These are phyloP conservation scores for Lentinula sp. DNA, from an alignment of 768 basidiomycete species.

Conservation along the genomic window DNA sequence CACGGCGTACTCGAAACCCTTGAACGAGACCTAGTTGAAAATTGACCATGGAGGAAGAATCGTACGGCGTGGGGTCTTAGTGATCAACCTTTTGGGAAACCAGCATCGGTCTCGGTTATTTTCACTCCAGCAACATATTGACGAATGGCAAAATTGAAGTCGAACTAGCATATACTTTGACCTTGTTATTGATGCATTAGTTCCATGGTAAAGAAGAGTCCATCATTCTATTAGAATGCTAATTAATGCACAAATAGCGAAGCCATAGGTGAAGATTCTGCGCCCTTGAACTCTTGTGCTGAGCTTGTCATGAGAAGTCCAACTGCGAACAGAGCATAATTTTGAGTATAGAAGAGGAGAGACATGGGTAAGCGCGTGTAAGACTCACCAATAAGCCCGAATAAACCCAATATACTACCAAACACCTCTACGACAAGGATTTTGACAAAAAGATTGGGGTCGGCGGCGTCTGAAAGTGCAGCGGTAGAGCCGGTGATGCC, in stretches of 20 bases:
- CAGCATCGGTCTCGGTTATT: too few species aligned
- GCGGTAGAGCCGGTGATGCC: conserved; percentile 95
- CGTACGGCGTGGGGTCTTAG: too few species aligned
- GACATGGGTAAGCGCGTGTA: not conserved
- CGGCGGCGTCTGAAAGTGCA: conserved; percentile 91
- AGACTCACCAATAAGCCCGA: conserved; percentile 83
- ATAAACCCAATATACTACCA: conserved; percentile 85
- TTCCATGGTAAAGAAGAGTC: not conserved
- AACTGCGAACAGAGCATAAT: conserved; percentile 36
- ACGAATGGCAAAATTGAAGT: not conserved
- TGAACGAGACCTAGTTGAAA: too few species aligned
- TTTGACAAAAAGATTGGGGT: conserved; percentile 92
- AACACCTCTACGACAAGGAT: conserved; percentile 96
- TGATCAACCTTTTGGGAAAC: too few species aligned
- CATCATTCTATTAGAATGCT: not conserved
- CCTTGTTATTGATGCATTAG: too few species aligned
- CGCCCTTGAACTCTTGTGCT: conserved; percentile 53
- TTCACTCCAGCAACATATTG: too few species aligned
- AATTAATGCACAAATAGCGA: conserved; percentile 25
- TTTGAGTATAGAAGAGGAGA: not conserved
- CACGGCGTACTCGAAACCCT: too few species aligned
- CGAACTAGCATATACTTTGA: too few species aligned
- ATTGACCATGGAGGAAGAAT: too few species aligned
- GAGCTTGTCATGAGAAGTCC: conserved; percentile 74
- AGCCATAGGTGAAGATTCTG: conserved; percentile 23